Base-by-base conservation (phyloP, 2,329 filamentous ascomycete species). In the Penicillium occitanis region DNA sequence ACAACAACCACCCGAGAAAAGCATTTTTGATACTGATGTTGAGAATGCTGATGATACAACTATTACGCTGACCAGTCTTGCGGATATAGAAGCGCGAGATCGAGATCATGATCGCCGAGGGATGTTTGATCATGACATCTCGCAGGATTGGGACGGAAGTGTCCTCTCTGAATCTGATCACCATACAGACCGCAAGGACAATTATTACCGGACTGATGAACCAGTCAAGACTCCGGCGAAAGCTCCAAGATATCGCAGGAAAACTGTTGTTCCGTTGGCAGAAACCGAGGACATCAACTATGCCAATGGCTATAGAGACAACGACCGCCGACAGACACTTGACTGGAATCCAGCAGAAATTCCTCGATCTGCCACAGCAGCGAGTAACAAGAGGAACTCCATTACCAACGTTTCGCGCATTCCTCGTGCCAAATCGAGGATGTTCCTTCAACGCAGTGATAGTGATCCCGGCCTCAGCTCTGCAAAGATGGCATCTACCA, bases 1-100 rank as follows among this genome's bases (percentile, higher is more conserved):
- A 19, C 19, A 51, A 19, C 48, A 8, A 5, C 48, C 48, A 5
- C 25, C 48, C 7, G 71, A 73, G 33, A 71, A 71, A 37, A 77
- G 80, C 66, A 71, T 74, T 67, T 81, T 81, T 68, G 79, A 81
- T 67, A 81, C 79, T 5, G 79, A 81, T 68, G 77, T 80, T 8
- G 79, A 81, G 66, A 78, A 75, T 11, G 70, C 80, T 10, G 79
- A 81, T 71, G 79, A 81, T 68, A 80, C 79, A 3, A 80, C 79
- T 6, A 75, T 79, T 70, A 75, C 74, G 1, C 75, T 71, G 22
- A 77, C 75, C 25, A 80, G 81, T 72, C 66, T 82, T 64, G 68
- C 78, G 63, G 75, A 72, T 35, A 70, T 69, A 63, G 76, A 78
- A 48, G 75, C 40, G 77, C 60, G 66, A 66, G 59, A 73, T 22